phyloP scores from a whole-genome alignment of 345 rosid species.

The Bruguiera parviflora region DNA sequence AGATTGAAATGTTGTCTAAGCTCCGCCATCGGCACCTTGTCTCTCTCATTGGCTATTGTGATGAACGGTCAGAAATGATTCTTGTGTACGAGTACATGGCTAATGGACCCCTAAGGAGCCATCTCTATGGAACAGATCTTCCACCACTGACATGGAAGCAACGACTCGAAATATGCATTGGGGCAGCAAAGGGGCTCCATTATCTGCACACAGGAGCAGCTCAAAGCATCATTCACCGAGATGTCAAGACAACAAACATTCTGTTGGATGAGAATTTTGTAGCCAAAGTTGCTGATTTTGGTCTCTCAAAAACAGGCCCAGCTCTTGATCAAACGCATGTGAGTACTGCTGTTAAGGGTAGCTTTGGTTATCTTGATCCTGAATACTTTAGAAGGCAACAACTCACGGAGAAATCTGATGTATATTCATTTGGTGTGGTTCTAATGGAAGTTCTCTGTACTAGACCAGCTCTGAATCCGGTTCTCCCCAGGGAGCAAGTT shows the following conservation, averaged over 20 bases:
- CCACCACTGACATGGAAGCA: constrained; percentile 90
- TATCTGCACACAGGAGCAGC: constrained; percentile 99
- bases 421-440: constrained; percentile 96
- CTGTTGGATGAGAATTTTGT: constrained; percentile 88
- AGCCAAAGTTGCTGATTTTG: constrained; percentile 97
- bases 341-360: constrained; percentile 99
- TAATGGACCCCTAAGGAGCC: constrained; percentile 94
- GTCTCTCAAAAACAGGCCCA: constrained; percentile 95
- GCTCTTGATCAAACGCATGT: constrained; percentile 92
- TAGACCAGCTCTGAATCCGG: constrained; percentile 95
- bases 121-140: constrained; percentile 87
- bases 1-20: constrained; percentile 95
- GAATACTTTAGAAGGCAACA: constrained; percentile 98
- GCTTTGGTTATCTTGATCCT: constrained; percentile 97
- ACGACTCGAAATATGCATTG: constrained; percentile 93
- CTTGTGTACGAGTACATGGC: constrained; percentile 98
- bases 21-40: constrained; percentile 97
- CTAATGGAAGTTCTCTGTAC: constrained; percentile 96
- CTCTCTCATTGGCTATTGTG: constrained; percentile 95
- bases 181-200: constrained; percentile 95
- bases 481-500: constrained; percentile 93
- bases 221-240: constrained; percentile 96
- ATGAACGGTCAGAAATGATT: constrained; percentile 93
- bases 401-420: constrained; percentile 93
- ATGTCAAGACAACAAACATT: constrained; percentile 96